Base-by-base conservation (phyloP, 495 filamentous ascomycete species). In the Margaritispora aquatica region DNA sequence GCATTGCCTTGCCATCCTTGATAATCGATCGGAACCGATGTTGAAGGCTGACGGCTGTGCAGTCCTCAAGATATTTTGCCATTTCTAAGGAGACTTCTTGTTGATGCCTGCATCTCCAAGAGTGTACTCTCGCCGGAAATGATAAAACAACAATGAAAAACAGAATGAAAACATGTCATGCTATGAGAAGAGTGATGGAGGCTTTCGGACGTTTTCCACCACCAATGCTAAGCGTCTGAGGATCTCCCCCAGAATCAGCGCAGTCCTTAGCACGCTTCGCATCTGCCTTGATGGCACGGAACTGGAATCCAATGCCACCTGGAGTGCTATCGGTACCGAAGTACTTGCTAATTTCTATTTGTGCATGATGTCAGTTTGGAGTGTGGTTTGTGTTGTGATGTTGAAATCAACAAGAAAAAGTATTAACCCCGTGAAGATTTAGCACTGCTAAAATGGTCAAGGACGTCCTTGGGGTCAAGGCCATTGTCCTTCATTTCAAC, bases 11-110 rank as follows among this genome's bases (percentile, higher is more conserved):
- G 47, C 70, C 74, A 1, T 71, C 63, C 17, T 64, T 65, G 52
- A 69, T 73, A 19, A 79, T 53, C 4, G 71, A 67, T n/a, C 78
- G 71, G 55, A 82, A 70, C 15, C 71, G 73, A 57, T 80, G 77
- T n/a, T 44, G 38, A n/a, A 44, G 38, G 19, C 38, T n/a, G 19
- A 3, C 11, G 15, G 19, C 51, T 26, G 46, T 34, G 20, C 2
- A 2, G 20, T 51, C 31, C 36, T 21, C 17, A 22, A 44, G 22
- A 21, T 41, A 55, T 38, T 44, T 55, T 46, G 36, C 23, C 19
- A 55, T 55, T 15, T 55, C 53, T 55, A 55, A n/a, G n/a, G n/a
- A n/a, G 21, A 26, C 21, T 44, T 21, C 7, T 24, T 11, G 36
- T 55, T 19, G 46, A 55, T 55, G 27, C 38, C 17, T 44, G 7